Base-by-base conservation (phyloP, 2,329 filamentous ascomycete genomes). In the Monilinia polystroma region DNA sequence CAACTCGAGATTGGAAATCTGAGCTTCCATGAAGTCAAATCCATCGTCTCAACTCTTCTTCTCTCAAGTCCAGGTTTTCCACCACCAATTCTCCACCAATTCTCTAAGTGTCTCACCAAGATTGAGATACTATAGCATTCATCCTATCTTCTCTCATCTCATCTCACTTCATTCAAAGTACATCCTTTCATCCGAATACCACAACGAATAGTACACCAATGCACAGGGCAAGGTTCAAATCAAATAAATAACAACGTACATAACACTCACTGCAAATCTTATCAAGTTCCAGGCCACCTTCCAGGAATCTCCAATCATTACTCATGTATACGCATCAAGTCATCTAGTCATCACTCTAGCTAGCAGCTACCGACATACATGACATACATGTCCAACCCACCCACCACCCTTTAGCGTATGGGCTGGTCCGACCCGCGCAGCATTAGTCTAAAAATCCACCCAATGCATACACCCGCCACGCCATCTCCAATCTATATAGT, bases 341-440 rank as follows among this genome's bases (percentile, higher is more conserved):
- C 29, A 20, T 35, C n/a, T 12, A 11, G 5, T 29, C 14, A 51
- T 12, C 7, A 60, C 45, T 51, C 58, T 38, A 55, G 8, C 45
- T 51, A 51, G 20, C 7, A 60, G 29, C 20, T 60, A 38, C 45
- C 45, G 57, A 51, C 26, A 60, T 38, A 29, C 52, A 52, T 52
- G 16, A n/a, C n/a, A 54, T 35, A 38, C 8, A 51, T 38, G 6
- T n/a, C 43, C 32, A 23, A 29, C 57, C 1, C 12, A 29, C 57
- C 0, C 12, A 10, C 12, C 26, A 4, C 23, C 57, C 3, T 18
- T 2, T 49, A 38, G 45, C 45, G 3, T 41, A 51, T 18, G 29
- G 20, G 51, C 7, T 38, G 45, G 29, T n/a, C 57, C 58, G 45
- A 38, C 14, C 58, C 20, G n/a, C 14, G 45, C 58, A 38, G 45